Conservation (phyloP, 306 rosid genomes). For the Corylus avellana region DNA sequence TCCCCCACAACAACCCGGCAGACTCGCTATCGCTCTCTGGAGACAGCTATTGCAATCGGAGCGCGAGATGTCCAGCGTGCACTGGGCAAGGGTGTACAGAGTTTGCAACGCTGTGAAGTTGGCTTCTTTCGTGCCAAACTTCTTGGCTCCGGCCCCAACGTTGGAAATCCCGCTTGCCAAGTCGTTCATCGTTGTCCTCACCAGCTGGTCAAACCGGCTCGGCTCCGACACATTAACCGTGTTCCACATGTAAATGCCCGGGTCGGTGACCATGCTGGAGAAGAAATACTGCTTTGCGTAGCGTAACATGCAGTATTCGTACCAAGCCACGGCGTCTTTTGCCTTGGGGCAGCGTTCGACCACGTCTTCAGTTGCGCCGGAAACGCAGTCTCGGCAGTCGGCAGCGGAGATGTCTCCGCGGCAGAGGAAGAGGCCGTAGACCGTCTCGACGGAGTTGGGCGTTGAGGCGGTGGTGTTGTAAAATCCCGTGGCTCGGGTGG, state of each 20-base stretch:
- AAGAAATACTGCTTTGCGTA: conserved; percentile 38
- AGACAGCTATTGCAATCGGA: not conserved
- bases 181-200: not conserved
- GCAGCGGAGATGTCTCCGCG: conserved; percentile 36
- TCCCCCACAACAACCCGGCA: not conserved
- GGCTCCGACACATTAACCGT: not conserved
- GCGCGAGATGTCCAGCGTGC: not conserved
- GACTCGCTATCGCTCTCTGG: not conserved
- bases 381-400: conserved; percentile 46
- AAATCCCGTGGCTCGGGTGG: not conserved
- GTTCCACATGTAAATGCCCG: no score
- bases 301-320: conserved; percentile 48
- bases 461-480: conserved; percentile 35
- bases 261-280: conserved; percentile 11
- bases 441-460: conserved; percentile 18
- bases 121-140: not conserved
- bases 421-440: conserved; percentile 53
- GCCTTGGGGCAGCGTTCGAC: conserved; percentile 31
- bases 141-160: not conserved
- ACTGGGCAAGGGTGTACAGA: conserved; percentile 10
- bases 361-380: conserved; percentile 34
- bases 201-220: not conserved
- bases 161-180: not conserved
- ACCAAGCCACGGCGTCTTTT: conserved; percentile 49
- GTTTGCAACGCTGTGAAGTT: not conserved